Base-by-base conservation (phyloP, 768 basidiomycete species). In the Scleroderma bovista region DNA sequence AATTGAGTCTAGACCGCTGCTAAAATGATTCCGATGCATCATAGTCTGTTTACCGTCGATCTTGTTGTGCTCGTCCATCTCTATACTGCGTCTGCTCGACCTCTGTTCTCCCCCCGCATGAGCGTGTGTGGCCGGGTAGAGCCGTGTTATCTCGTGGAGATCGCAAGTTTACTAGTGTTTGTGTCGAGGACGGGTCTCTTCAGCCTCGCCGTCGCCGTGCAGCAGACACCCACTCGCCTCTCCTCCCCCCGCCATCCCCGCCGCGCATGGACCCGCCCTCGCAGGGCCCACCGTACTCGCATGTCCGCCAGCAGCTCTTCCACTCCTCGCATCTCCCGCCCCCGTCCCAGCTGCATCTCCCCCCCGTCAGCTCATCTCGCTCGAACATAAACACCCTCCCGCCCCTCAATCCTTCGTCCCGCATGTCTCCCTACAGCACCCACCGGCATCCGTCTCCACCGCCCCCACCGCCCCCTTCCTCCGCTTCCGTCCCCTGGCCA, bases 321-420 rank as follows among this genome's bases (percentile, higher is more conserved):
- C 69, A 69, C 24, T 71, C 72, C 1, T 60, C 69, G 3, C 74
- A 74, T 55, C 72, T 75, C 23, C 74, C 74, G 0, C 74, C 72
- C 0, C 74, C 74, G 0, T 70, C 73, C 0, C 69, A 70, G 50
- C 64, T 75, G 16, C 72, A 71, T 45, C 65, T 70, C 13, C 62
- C 70, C 3, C 69, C 69, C 33, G 64, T 63, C 3, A 65, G 59
- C 50, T 48, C 69, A 17, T 60, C 67, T 20, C 66, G 72, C 53
- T 65, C 69, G 2, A 63, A 55, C 50, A 52, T 56, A 1, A 75
- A 72, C 54, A 75, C 73, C 54, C 64, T 75, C 0, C 73, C 75
- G 0, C 73, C 75, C 57, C 61, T 70, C 67, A 56, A 49, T 64
- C 60, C 61, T 0, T 51, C 56, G 44, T 65, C 66, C 20, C 64